Base-by-base conservation (phyloP, 2,329 filamentous ascomycete genomes). In the Calonectria honghensis region DNA sequence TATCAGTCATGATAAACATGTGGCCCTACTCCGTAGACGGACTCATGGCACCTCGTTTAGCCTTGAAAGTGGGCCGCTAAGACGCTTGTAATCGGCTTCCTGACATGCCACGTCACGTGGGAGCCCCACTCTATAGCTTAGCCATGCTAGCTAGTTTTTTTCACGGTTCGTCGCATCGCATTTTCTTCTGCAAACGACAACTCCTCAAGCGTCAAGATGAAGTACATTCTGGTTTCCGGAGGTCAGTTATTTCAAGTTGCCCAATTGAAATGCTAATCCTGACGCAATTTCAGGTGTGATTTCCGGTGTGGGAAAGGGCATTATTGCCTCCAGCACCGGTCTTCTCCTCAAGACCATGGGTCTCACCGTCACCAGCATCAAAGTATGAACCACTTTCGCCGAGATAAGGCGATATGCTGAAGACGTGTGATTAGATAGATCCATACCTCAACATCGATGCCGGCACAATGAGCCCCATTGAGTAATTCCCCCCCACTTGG, bases 101-200 rank as follows among this genome's bases (percentile, higher is more conserved):
- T 61, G 57, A 41, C 57, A 63, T 61, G 57, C 14, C 37, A 63
- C 35, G n/a, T 63, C 57, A 63, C 57, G 57, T 63, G 57, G 18
- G 6, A 41, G 57, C 57, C 57, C 57, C 57, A 63, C 57, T 9
- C 57, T 63, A 16, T 35, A 63, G 35, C 35, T 29, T 41, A 63
- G 57, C n/a, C 57, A 63, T 63, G 57, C 57, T 63, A 63, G 57
- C 57, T 63, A 63, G 57, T 63, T 63, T 63, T 63, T 63, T 63
- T 63, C 57, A 63, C 57, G 57, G 57, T 37, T 63, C 24, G 35
- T 63, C 57, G 57, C 57, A 63, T 63, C 37, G 35, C 37, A 63
- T 63, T 63, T 63, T 63, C 57, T 41, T 41, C 57, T 63, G 57
- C 37, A 37, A 63, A 63, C 57, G 35, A 63, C 57, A 63, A 63